These are phyloP conservation scores for Crithidia bombi DNA, from an alignment of 208 protist genomes.

Conservation along the genomic window DNA sequence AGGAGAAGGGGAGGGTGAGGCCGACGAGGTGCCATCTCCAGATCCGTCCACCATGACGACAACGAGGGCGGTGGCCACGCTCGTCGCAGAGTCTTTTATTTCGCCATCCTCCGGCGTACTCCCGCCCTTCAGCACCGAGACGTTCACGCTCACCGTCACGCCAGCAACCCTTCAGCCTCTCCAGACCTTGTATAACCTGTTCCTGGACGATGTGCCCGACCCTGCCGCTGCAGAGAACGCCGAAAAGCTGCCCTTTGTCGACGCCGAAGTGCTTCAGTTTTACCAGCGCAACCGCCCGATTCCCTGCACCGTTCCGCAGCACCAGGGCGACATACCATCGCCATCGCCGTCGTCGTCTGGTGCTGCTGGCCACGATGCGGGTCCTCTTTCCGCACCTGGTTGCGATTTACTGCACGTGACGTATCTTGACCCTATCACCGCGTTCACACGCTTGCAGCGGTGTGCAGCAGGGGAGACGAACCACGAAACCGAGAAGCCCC, in stretches of 20 bases:
- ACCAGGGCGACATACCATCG: background rate
- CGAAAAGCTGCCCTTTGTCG: slow-evolving; percentile 27
- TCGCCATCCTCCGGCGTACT: slow-evolving; percentile 24
- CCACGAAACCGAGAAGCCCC: background rate
- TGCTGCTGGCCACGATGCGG: background rate
- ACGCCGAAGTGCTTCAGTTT: slow-evolving; percentile 34
- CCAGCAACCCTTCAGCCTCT: slow-evolving; percentile 28
- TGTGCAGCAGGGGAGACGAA: background rate
- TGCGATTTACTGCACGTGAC: slow-evolving; percentile 26
- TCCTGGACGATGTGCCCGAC: slow-evolving; percentile 72
- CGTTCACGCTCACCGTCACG: slow-evolving; percentile 34
- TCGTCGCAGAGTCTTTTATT: slow-evolving; percentile 21
- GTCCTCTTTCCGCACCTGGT: background rate
- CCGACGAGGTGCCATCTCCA: background rate
- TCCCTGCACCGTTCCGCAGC: slow-evolving; percentile 13
- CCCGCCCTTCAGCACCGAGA: slow-evolving; percentile 26
- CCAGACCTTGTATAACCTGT: slow-evolving; percentile 66
- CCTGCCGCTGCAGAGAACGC: slow-evolving; percentile 26
- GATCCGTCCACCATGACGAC: background rate
- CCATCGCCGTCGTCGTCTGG: no score
- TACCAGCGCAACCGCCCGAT: slow-evolving; percentile 32
- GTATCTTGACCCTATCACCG: slow-evolving; percentile 33
- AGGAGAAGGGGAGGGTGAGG: background rate
- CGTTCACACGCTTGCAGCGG: slow-evolving; percentile 24
- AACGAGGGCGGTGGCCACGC: slow-evolving; percentile 18